phyloP scores from a whole-genome alignment of 495 filamentous ascomycete species.

The Penicillium pulvis region DNA sequence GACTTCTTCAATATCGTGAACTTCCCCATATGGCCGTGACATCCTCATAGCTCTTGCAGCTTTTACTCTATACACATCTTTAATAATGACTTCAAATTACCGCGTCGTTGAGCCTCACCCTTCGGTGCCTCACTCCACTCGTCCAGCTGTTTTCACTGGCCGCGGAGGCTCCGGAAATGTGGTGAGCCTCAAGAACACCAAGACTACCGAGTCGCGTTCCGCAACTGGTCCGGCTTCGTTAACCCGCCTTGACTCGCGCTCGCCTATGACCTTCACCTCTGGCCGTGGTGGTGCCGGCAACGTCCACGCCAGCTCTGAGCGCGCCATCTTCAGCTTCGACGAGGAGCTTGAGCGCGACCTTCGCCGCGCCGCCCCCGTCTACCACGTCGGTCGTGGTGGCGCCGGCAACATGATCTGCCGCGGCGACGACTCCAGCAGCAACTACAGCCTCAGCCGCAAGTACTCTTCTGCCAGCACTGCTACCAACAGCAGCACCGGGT shows the following conservation, averaged over 20 bases:
- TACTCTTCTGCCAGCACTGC: constrained; percentile 40
- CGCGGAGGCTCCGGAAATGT: constrained; percentile 87
- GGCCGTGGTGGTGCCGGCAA: constrained; percentile 94
- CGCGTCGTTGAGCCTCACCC: constrained; percentile 81
- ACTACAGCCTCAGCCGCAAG: constrained; percentile 39
- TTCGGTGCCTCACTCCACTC: constrained; percentile 61
- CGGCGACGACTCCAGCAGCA: constrained; percentile 34
- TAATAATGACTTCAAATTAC: constrained; percentile 51
- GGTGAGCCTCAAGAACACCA: constrained; percentile 67
- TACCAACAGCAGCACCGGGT: constrained; percentile 42
- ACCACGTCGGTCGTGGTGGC: constrained; percentile 86
- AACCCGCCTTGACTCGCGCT: constrained; percentile 44
- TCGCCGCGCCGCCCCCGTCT: constrained; percentile 64
- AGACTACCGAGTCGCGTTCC: constrained; percentile 53
- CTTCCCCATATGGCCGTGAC: constrained; percentile 24
- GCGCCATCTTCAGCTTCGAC: constrained; percentile 84
- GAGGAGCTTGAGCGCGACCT: constrained; percentile 81
- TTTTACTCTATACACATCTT: constrained; percentile 12
- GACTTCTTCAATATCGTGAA: constrained; percentile 4
- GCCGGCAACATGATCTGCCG: constrained; percentile 73
- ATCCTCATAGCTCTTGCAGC: constrained; percentile 22
- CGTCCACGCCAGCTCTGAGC: constrained; percentile 64
- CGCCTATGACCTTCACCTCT: constrained; percentile 60
- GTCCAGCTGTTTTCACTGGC: constrained; percentile 68
- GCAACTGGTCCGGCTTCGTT: constrained; percentile 58